Conservation (phyloP, 75 land plant genomes). For the Sequoiadendron giganteum region DNA sequence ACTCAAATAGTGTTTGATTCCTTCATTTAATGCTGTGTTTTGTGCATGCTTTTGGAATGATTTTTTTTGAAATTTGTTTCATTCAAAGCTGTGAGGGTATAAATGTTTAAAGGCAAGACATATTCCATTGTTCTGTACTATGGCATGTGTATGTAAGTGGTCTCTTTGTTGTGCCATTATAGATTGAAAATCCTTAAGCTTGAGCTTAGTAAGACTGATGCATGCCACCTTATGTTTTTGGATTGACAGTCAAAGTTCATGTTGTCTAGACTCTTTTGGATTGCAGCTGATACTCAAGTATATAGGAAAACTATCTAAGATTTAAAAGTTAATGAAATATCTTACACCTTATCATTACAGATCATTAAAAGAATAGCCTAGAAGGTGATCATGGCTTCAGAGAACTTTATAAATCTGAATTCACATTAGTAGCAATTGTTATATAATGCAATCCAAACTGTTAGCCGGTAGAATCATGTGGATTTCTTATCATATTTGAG, state of each 20-base stretch:
- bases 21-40: not conserved
- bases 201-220: not conserved
- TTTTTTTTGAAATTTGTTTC: not conserved
- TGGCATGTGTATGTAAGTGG: not conserved
- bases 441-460: not conserved
- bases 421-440: not conserved
- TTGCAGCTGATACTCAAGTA: not conserved
- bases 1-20: not conserved
- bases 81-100: not conserved
- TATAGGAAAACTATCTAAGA: not conserved
- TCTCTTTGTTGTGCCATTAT: not conserved
- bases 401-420: not conserved
- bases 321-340: not conserved
- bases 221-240: not conserved
- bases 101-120: not conserved
- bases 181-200: not conserved
- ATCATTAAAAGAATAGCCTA: not conserved
- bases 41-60: not conserved
- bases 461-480: not conserved
- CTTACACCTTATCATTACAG: not conserved
- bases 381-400: not conserved
- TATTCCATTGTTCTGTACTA: not conserved
- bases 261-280: not conserved
- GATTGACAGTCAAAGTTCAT: not conserved
- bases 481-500: not conserved